Percentiles rank a stretch among this genome's conserved stretches.
phyloP scores from a whole-genome alignment of 1,284 basidiomycete genomes.

The Cutaneotrichosporon cavernicola region DNA sequence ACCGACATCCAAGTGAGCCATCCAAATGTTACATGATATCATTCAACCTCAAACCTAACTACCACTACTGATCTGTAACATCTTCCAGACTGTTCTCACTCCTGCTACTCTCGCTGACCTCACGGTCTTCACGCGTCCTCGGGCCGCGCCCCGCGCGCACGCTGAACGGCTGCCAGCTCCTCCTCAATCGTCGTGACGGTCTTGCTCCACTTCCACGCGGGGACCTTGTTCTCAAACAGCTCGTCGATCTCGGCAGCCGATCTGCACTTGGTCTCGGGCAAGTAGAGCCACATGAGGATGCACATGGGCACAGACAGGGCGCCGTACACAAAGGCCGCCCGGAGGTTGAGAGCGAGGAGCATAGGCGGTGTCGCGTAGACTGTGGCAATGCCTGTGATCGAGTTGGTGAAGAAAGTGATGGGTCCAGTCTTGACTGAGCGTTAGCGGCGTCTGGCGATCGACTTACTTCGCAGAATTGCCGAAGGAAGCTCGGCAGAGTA shows the following conservation, averaged over 20 bases:
- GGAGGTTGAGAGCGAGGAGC: slow-evolving; percentile 25
- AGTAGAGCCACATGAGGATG: slow-evolving; percentile 30
- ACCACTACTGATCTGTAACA: too few relatives aligned
- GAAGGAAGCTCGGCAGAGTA: slow-evolving; percentile 34
- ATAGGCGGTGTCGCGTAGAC: slow-evolving; percentile 34
- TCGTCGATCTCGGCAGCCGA: slow-evolving; percentile 44
- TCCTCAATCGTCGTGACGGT: slow-evolving; percentile 35
- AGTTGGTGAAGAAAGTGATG: slow-evolving; percentile 28
- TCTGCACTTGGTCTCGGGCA: slow-evolving; percentile 36
- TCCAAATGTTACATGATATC: too few relatives aligned
- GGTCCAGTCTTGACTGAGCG: slow-evolving; percentile 28
- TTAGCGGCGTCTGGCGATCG: not conserved
- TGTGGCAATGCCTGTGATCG: slow-evolving; percentile 28
- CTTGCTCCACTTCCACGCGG: slow-evolving; percentile 46
- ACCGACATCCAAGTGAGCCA: too few relatives aligned
- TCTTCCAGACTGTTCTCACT: too few relatives aligned
- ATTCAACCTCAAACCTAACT: too few relatives aligned
- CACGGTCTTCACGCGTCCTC: too few relatives aligned
- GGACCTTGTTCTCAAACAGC: slow-evolving; percentile 46
- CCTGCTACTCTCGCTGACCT: too few relatives aligned
- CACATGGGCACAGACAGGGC: slow-evolving; percentile 28
- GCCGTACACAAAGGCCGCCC: slow-evolving; percentile 31
- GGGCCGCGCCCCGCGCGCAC: too few relatives aligned
- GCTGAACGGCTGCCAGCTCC: too few relatives aligned
- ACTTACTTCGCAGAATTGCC: slow-evolving; percentile 29